phyloP scores from a whole-genome alignment of 495 filamentous ascomycete species.

The Ascodesmis nigricans region DNA sequence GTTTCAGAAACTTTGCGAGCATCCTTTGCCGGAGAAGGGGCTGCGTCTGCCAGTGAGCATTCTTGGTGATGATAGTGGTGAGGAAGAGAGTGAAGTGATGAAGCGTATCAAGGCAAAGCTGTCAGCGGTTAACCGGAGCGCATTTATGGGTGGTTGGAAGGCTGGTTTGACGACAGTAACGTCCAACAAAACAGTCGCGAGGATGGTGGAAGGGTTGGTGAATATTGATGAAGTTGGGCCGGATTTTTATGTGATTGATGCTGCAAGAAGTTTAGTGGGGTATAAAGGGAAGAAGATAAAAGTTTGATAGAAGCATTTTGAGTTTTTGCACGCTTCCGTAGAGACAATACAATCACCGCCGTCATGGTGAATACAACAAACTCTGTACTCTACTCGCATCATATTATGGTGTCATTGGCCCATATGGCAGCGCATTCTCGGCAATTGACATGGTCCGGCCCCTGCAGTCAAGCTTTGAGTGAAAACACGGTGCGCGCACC shows the following conservation, averaged over 20 bases:
- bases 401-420: too few species aligned
- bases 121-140: slow-evolving; percentile 39
- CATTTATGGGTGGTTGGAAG: slow-evolving; percentile 49
- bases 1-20: slow-evolving; percentile 18
- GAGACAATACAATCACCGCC: too few species aligned
- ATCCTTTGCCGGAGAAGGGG: slow-evolving; percentile 14
- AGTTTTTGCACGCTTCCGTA: too few species aligned
- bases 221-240: slow-evolving; percentile 31
- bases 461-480: too few species aligned
- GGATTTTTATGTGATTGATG: slow-evolving; percentile 37
- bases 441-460: too few species aligned
- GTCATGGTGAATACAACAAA: too few species aligned
- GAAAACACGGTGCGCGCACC: too few species aligned
- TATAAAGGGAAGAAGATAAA: slow-evolving; percentile 37
- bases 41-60: slow-evolving; percentile 2
- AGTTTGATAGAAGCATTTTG: too few species aligned
- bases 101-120: slow-evolving; percentile 26
- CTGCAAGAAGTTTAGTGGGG: slow-evolving; percentile 41
- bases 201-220: slow-evolving; percentile 35
- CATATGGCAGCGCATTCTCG: too few species aligned
- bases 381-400: too few species aligned
- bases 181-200: slow-evolving; percentile 41
- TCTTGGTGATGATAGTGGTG: slow-evolving; percentile 1
- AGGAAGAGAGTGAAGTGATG: slow-evolving; percentile 3
- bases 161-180: slow-evolving; percentile 38